Conservation (phyloP, 768 basidiomycete genomes). For the Myochromella boudieri region DNA sequence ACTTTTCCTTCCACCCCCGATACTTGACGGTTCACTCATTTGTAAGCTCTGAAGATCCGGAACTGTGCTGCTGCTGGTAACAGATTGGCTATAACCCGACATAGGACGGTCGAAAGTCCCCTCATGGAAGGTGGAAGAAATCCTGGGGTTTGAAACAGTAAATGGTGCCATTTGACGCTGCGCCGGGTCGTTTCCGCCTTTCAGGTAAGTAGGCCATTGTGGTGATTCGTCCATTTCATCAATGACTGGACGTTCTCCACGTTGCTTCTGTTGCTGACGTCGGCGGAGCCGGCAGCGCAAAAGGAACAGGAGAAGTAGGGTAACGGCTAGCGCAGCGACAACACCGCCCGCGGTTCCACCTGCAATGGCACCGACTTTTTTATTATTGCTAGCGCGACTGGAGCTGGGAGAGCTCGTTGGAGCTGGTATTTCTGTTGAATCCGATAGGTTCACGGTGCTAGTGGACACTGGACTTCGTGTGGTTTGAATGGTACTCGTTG, state of each 20-base stretch:
- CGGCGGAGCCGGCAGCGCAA: slow-evolving; percentile 24
- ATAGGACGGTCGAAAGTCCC: slow-evolving; percentile 31
- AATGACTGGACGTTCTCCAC: slow-evolving; percentile 62
- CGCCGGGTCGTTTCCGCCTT: slow-evolving; percentile 49
- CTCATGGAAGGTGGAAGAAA: slow-evolving; percentile 25
- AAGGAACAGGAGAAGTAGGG: slow-evolving; percentile 22
- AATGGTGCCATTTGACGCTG: slow-evolving; percentile 79
- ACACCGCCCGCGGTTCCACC: slow-evolving; percentile 27
- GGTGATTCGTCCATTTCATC: slow-evolving; percentile 54
- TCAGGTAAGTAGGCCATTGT: slow-evolving; percentile 5
- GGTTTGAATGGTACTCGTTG: slow-evolving; percentile 19
- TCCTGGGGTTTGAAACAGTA: slow-evolving; percentile 63
- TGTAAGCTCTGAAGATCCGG: slow-evolving; percentile 35
- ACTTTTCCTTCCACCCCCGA: slow-evolving; percentile 44
- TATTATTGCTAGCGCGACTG: no score
- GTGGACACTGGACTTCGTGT: no score
- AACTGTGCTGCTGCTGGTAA: slow-evolving; percentile 47
- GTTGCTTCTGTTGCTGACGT: slow-evolving; percentile 27
- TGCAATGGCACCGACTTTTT: slow-evolving; percentile 26
- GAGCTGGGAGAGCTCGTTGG: no score
- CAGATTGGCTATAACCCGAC: slow-evolving; percentile 37
- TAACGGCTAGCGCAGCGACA: slow-evolving; percentile 16
- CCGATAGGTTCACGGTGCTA: no score
- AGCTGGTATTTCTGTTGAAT: no score
- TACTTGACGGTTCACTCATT: slow-evolving; percentile 24